These are phyloP conservation scores for Stereocaulon alpinum DNA, from an alignment of 495 filamentous ascomycete genomes.

Conservation along the genomic window DNA sequence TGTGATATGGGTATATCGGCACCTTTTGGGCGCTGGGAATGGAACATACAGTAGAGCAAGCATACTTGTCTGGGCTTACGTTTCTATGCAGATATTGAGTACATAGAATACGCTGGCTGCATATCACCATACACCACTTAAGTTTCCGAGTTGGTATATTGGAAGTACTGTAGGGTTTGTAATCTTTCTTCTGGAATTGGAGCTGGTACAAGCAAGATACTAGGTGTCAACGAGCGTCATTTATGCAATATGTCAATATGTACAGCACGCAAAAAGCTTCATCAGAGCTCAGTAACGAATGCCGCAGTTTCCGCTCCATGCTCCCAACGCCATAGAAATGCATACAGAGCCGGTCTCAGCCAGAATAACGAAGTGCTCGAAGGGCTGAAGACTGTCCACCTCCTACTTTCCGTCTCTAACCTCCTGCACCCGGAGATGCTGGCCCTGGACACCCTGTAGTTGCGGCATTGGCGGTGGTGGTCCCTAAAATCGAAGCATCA, in stretches of 20 bases:
- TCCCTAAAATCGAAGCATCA: not conserved
- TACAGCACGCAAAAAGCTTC: no score
- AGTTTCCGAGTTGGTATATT: no score
- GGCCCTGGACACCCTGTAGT: conserved; percentile 18
- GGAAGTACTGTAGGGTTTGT: no score
- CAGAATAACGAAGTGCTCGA: not conserved
- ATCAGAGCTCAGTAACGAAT: not conserved
- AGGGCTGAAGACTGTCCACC: not conserved
- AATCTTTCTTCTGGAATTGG: no score
- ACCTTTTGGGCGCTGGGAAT: not conserved
- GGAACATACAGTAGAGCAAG: not conserved
- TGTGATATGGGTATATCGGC: not conserved
- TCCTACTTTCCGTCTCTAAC: conserved; percentile 8
- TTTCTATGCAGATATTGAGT: not conserved
- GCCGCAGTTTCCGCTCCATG: not conserved
- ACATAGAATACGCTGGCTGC: not conserved
- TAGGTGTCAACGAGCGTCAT: no score
- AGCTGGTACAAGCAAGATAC: no score
- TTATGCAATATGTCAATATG: no score
- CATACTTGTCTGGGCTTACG: not conserved
- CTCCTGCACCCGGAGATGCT: conserved; percentile 21
- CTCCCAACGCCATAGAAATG: not conserved
- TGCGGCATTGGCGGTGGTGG: conserved; percentile 21
- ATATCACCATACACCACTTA: not conserved
- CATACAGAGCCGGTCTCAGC: not conserved